Evolutionary conservation across 768 basidiomycete genomes (phyloP).

Genomic region (Pleurotus ostreatus): DNA sequence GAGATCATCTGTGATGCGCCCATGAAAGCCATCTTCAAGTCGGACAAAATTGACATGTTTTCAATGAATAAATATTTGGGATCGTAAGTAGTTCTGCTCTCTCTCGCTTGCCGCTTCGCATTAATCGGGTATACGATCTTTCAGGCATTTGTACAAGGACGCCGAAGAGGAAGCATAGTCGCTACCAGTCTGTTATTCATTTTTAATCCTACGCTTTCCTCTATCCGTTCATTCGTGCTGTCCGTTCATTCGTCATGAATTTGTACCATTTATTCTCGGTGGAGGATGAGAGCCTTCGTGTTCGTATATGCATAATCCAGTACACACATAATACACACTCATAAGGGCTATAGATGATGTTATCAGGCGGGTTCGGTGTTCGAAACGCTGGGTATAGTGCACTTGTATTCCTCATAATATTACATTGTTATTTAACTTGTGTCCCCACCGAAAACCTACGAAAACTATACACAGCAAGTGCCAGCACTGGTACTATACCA

Average conservation of each 20-base stretch:
- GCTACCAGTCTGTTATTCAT: background rate
- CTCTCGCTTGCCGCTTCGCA: background rate
- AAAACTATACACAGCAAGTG: no score
- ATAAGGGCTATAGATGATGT: no score
- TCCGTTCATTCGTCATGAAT: background rate
- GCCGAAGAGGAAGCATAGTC: background rate
- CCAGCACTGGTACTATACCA: no score
- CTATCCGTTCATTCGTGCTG: background rate
- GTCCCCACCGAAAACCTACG: no score
- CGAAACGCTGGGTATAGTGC: no score
- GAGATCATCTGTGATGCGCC: constrained; percentile 82
- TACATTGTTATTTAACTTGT: no score
- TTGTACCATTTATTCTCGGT: background rate
- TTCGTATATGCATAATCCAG: no score
- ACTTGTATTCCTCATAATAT: no score
- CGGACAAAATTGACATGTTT: constrained; percentile 89
- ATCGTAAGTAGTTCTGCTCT: constrained; percentile 41
- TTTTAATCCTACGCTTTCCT: background rate
- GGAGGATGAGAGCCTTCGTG: no score
- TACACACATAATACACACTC: no score
- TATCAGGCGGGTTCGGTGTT: no score
- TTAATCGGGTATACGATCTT: background rate
- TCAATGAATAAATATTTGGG: constrained; percentile 90
- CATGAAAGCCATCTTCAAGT: constrained; percentile 71
- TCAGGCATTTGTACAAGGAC: constrained; percentile 1